Evolutionary conservation across 2,329 filamentous ascomycete species (phyloP), one percentile per base, ranked within the genome.

Genomic region (Knufia fluminis): DNA sequence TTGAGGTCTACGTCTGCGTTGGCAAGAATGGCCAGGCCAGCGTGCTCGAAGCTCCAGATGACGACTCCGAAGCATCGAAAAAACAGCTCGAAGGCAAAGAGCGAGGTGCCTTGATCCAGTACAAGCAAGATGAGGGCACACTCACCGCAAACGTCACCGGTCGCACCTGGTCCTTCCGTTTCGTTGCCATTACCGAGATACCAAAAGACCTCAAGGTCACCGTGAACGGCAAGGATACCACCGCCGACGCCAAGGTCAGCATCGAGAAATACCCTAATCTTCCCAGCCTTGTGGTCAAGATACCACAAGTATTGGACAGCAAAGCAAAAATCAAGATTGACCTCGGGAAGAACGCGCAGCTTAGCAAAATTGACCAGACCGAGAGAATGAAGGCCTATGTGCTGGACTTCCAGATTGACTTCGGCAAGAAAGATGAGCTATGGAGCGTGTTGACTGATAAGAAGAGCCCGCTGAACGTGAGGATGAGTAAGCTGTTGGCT

Each of bases 1-100:
- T 79, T 16, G 74, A 79, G 52, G 60, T 80, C 23, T 60, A 78
- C 0, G 63, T 75, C 1, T 67, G 72, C 0, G 64, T 74, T 2
- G 74, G 73, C 4, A 59, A 62, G 40, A 46, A 57, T 26, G 57
- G 57, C 1, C 52, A 63, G 0, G 75, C 77, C 47, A 68, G 66
- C 1, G 62, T 80, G 0, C 49, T 73, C 8, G 78, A 81, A 56
- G 73, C 78, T 36, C 39, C 46, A 1, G 51, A 24, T 0, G 58
- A 64, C 31, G 56, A 62, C 39, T 46, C 47, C 8, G 50, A 51
- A 14, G 32, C 47, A 36, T 38, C 47, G 16, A 51, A 52, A 39
- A 53, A 56, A 38, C 47, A 54, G 43, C 31, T 42, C 1, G 20
- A 43, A 35, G n/a, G n/a, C n/a, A 39, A 28, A 14, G 48, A 54